Conservation (phyloP, 805 yeast genomes). For the Dipodascopsis uninucleata region DNA sequence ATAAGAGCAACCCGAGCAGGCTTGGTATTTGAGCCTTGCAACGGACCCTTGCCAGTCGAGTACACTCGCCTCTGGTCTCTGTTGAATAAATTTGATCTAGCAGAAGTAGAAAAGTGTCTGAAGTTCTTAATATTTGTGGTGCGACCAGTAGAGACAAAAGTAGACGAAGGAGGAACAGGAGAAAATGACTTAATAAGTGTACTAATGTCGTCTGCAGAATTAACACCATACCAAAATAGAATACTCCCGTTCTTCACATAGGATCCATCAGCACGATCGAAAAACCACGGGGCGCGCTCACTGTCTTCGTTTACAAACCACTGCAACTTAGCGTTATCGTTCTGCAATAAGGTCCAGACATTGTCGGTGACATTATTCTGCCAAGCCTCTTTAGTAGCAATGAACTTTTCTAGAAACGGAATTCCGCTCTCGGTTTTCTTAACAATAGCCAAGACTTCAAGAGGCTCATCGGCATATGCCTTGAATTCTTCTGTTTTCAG, state of each 20-base stretch:
- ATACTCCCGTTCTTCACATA: constrained; percentile 84
- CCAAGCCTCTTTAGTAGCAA: constrained; percentile 91
- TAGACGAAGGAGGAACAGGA: neutral
- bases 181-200: constrained; percentile 14
- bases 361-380: constrained; percentile 95
- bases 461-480: constrained; percentile 91
- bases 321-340: constrained; percentile 68
- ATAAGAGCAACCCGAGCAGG: constrained; percentile 81
- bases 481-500: constrained; percentile 62
- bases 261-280: constrained; percentile 90
- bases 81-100: constrained; percentile 5
- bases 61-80: too few relatives aligned
- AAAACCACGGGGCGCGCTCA: constrained; percentile 86
- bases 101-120: constrained; percentile 13
- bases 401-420: constrained; percentile 77
- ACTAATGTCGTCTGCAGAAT: constrained; percentile 18
- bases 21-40: constrained; percentile 52
- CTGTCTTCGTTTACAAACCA: constrained; percentile 93
- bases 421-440: constrained; percentile 46
- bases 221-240: constrained; percentile 90
- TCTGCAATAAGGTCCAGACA: constrained; percentile 75
- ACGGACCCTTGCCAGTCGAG: too few relatives aligned
- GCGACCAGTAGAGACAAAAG: neutral
- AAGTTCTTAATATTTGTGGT: neutral
- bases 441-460: constrained; percentile 89